phyloP scores from a whole-genome alignment of 108 stramenopile species.

The Cyclotella cryptica region DNA sequence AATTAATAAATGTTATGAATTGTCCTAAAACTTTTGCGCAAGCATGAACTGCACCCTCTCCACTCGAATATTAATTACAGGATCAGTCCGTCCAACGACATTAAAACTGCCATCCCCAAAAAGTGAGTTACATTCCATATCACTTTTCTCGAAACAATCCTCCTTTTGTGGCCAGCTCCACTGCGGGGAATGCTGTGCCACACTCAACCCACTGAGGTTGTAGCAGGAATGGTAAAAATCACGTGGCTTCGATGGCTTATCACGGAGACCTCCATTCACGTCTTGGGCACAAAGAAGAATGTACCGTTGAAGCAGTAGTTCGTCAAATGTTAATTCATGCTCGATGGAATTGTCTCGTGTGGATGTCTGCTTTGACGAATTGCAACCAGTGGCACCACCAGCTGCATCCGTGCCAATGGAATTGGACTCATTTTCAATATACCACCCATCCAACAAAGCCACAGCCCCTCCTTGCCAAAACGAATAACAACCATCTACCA shows the following conservation, averaged over 20 bases:
- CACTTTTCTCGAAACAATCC: background rate
- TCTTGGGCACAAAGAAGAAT: slow-evolving; percentile 97
- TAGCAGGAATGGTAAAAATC: slow-evolving; percentile 99
- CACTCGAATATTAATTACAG: slow-evolving; percentile 47
- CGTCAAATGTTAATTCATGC: slow-evolving; percentile 57
- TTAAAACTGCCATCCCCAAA: slow-evolving; percentile 46
- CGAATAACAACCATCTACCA: slow-evolving; percentile 99
- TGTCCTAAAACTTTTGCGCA: slow-evolving; percentile 17
- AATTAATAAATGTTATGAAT: too few species aligned
- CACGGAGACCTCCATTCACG: slow-evolving; percentile 94
- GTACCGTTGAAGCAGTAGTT: slow-evolving; percentile 91
- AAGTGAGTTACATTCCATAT: slow-evolving; percentile 20
- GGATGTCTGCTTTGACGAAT: background rate
- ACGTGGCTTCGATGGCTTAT: slow-evolving; percentile 87
- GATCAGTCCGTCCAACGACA: slow-evolving; percentile 41
- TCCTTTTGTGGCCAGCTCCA: slow-evolving; percentile 17
- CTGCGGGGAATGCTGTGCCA: slow-evolving; percentile 79
- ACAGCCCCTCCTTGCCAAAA: slow-evolving; percentile 98
- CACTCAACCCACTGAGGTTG: slow-evolving; percentile 92
- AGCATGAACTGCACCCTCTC: slow-evolving; percentile 49
- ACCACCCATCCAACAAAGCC: slow-evolving; percentile 68
- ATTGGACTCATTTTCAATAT: slow-evolving; percentile 8
- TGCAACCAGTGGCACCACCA: slow-evolving; percentile 16
- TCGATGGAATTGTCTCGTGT: background rate
- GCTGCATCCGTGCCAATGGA: background rate